These are phyloP conservation scores for Leptosphaerulina australis DNA, from an alignment of 2,329 filamentous ascomycete genomes.

Conservation along the genomic window DNA sequence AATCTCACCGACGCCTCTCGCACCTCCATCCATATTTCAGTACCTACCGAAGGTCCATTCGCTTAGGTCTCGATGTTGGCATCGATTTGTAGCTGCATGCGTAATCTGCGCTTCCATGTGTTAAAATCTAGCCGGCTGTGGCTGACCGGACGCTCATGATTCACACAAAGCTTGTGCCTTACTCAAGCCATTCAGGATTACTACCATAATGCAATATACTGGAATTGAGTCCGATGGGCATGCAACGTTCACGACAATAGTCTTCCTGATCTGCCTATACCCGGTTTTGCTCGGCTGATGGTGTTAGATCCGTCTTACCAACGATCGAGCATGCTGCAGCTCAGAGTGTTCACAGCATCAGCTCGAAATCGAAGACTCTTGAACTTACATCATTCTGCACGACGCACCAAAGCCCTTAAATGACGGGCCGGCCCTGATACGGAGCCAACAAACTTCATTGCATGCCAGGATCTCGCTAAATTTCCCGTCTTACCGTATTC, in stretches of 20 bases:
- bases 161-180: slow-evolving; percentile 21
- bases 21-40: slow-evolving; percentile 20
- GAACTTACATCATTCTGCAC: not conserved
- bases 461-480: slow-evolving; percentile 27
- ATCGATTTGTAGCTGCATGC: not conserved
- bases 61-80: not conserved
- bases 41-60: not conserved
- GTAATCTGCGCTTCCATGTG: not conserved
- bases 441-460: slow-evolving; percentile 18
- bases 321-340: not conserved
- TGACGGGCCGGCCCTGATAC: slow-evolving; percentile 26
- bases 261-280: not conserved
- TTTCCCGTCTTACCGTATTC: slow-evolving; percentile 17
- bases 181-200: slow-evolving; percentile 12
- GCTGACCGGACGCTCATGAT: slow-evolving; percentile 23
- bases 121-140: slow-evolving; percentile 21
- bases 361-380: not conserved
- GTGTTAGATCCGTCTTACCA: not conserved
- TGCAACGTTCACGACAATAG: not conserved
- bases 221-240: not conserved
- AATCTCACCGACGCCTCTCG: slow-evolving; percentile 34
- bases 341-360: not conserved
- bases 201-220: slow-evolving; percentile 18
- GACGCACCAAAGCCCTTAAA: slow-evolving; percentile 17
- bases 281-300: not conserved